Evolutionary conservation across 352 stramenopile species (phyloP).

Genomic region (Globisporangium nagaii): DNA sequence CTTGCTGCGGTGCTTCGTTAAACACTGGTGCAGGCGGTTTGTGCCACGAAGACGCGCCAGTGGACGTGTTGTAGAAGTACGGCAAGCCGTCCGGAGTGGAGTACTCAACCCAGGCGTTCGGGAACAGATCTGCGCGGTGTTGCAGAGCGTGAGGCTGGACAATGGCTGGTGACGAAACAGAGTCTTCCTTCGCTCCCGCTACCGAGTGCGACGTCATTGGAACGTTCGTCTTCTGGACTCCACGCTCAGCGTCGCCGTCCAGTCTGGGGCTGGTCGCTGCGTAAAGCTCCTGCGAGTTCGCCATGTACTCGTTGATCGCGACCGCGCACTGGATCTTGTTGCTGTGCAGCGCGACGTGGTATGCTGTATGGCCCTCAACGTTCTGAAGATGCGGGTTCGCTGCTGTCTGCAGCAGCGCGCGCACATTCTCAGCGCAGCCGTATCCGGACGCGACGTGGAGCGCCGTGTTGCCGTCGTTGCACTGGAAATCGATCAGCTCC

Average conservation of each 20-base stretch:
- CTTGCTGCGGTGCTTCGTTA: not conserved
- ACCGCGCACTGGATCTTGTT: constrained; percentile 54
- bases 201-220: no score
- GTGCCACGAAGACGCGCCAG: constrained; percentile 55
- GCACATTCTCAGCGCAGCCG: constrained; percentile 44
- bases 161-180: not conserved
- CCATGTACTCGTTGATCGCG: constrained; percentile 51
- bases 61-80: constrained; percentile 67
- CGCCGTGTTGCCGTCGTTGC: constrained; percentile 49
- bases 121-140: constrained; percentile 1
- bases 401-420: constrained; percentile 47
- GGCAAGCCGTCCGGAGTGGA: constrained; percentile 42
- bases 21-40: constrained; percentile 4
- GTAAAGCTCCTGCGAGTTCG: constrained; percentile 22
- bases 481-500: constrained; percentile 43
- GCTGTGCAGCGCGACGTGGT: constrained; percentile 49
- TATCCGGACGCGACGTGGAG: constrained; percentile 59
- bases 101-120: constrained; percentile 35
- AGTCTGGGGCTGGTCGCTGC: not conserved
- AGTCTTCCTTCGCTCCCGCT: not conserved
- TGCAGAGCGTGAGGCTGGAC: not conserved
- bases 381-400: constrained; percentile 45
- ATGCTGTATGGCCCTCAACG: constrained; percentile 31
- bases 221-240: not conserved
- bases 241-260: not conserved